Conservation (phyloP, 495 filamentous ascomycete species). For the Penicillium cosmopolitanum region DNA sequence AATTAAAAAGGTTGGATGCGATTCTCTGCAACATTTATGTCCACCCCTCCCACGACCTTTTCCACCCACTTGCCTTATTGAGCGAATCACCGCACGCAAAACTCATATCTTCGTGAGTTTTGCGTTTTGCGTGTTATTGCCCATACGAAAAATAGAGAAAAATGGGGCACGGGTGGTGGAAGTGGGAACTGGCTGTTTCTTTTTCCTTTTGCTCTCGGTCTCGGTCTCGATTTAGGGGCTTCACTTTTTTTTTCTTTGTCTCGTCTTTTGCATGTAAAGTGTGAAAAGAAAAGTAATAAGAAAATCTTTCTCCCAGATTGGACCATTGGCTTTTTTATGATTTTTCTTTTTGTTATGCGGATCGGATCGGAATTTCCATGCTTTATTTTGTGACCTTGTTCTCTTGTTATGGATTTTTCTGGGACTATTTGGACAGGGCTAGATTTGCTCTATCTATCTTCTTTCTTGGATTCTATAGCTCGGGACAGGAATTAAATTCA, state of each 20-base stretch:
- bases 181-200: background rate
- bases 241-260: too few relatives aligned
- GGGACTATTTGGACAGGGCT: background rate
- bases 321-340: background rate
- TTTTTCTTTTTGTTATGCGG: background rate
- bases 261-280: too few relatives aligned
- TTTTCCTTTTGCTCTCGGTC: background rate
- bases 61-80: constrained; percentile 17
- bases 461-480: background rate
- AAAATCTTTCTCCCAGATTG: background rate
- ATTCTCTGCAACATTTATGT: constrained; percentile 31
- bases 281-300: too few relatives aligned
- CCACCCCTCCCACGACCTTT: constrained; percentile 27
- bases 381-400: background rate
- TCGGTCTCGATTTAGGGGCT: background rate
- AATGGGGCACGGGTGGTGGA: background rate
- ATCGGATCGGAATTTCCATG: too few relatives aligned
- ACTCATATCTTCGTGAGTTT: constrained; percentile 11
- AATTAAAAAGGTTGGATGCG: constrained; percentile 38
- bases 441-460: background rate
- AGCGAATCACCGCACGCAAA: background rate
- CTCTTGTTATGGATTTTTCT: background rate
- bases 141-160: too few relatives aligned
- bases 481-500: constrained; percentile 6
- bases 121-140: constrained; percentile 5